Conservation (phyloP, 1,284 basidiomycete genomes). For the Wolfiporia cocos region DNA sequence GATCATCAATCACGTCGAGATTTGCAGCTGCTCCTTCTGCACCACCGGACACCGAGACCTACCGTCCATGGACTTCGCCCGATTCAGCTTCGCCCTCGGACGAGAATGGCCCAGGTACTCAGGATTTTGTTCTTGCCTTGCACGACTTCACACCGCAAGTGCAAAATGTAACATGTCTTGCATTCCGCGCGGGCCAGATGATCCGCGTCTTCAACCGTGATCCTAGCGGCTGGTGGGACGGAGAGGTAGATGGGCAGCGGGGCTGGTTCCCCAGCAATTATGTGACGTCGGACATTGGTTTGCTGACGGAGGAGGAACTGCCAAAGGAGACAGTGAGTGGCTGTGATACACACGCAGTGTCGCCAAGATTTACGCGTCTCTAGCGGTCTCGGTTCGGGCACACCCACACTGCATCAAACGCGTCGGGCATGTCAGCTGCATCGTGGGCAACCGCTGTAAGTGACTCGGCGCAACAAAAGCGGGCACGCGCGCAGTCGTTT, state of each 20-base stretch:
- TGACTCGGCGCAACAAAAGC: too few relatives aligned
- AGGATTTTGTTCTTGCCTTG: conserved; percentile 79
- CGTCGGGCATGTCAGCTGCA: conserved; percentile 42
- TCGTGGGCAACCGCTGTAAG: conserved; percentile 42
- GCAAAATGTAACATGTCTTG: conserved; percentile 76
- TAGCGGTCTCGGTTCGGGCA: conserved; percentile 28
- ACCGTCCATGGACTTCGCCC: conserved; percentile 12
- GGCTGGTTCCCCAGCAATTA: conserved; percentile 99
- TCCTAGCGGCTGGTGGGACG: conserved; percentile 97
- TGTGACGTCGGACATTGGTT: conserved; percentile 57
- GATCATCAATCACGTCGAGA: conserved; percentile 11
- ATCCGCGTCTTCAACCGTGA: conserved; percentile 89
- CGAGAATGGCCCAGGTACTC: conserved; percentile 31
- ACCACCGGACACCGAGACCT: not conserved
- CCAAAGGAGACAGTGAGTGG: conserved; percentile 36
- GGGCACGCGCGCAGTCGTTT: conserved; percentile 22
- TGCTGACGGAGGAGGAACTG: conserved; percentile 46
- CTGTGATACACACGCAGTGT: not conserved
- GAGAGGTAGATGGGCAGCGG: conserved; percentile 78
- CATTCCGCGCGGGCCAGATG: conserved; percentile 85
- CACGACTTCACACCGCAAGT: conserved; percentile 79
- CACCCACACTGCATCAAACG: conserved; percentile 30
- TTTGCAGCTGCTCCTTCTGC: conserved; percentile 1
- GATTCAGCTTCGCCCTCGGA: conserved; percentile 15
- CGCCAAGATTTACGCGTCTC: not conserved